phyloP scores from a whole-genome alignment of 169 alveolate species.

The Cryptosporidium baileyi region DNA sequence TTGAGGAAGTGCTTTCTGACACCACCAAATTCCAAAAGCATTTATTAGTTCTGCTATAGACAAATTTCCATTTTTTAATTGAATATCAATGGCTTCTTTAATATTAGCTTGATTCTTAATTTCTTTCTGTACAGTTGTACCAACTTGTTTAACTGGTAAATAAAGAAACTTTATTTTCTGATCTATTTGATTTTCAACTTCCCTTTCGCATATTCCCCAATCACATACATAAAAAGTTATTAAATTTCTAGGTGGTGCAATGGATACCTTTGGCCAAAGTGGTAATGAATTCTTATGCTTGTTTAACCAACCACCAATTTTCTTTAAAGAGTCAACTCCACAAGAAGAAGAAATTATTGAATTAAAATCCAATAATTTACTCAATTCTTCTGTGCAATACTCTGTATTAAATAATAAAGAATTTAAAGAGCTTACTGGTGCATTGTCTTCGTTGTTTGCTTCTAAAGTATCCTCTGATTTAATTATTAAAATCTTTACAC shows the following conservation, averaged over 20 bases:
- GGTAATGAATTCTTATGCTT: slow-evolving; percentile 52
- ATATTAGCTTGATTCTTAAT: neutral
- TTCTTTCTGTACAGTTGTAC: neutral
- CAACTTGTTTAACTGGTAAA: slow-evolving; percentile 24
- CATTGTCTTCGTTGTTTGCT: neutral
- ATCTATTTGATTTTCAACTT: slow-evolving; percentile 29
- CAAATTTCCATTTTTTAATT: neutral
- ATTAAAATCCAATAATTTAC: slow-evolving; percentile 40
- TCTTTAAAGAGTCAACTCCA: slow-evolving; percentile 47
- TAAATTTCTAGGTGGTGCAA: slow-evolving; percentile 38
- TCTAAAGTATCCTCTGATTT: no score
- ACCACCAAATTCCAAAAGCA: slow-evolving; percentile 59
- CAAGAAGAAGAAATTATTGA: slow-evolving; percentile 49
- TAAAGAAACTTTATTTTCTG: slow-evolving; percentile 11
- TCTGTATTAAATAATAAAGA: neutral
- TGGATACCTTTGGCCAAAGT: slow-evolving; percentile 22
- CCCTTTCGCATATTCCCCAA: slow-evolving; percentile 63
- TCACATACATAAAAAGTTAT: slow-evolving; percentile 64
- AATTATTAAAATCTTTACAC: no score
- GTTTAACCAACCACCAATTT: slow-evolving; percentile 58
- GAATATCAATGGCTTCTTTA: slow-evolving; percentile 1
- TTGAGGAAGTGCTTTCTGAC: slow-evolving; percentile 67
- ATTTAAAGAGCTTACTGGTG: neutral
- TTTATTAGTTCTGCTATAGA: slow-evolving; percentile 16
- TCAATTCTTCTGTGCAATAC: slow-evolving; percentile 33